Conservation (phyloP, 208 protist genomes). For the Porcisia hertigi region DNA sequence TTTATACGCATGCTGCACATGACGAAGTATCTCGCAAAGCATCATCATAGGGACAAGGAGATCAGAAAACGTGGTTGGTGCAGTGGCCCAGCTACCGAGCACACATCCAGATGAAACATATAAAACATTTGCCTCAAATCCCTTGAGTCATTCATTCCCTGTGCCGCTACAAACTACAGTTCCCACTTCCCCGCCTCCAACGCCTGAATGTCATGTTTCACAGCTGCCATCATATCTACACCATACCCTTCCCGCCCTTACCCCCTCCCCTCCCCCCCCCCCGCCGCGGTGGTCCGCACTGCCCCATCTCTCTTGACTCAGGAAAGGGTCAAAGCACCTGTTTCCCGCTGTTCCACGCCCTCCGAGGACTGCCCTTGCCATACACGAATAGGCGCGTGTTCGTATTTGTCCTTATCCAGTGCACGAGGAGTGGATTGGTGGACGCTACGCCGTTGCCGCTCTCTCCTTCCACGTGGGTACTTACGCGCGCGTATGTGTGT, state of each 20-base stretch:
- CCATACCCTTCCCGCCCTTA: not conserved
- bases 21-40: not conserved
- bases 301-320: too few species aligned
- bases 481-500: not conserved
- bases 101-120: not conserved
- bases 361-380: too few species aligned
- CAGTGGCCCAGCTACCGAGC: not conserved
- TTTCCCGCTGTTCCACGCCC: too few species aligned
- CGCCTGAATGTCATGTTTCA: not conserved
- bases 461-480: not conserved
- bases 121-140: not conserved
- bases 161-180: not conserved
- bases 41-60: not conserved
- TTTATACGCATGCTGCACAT: not conserved
- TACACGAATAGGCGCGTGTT: too few species aligned
- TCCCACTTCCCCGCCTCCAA: not conserved
- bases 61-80: not conserved
- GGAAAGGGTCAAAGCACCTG: not conserved
- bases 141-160: not conserved
- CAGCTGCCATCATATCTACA: not conserved
- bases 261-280: not conserved
- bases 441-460: too few species aligned
- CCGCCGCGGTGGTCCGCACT: not conserved
- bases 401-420: too few species aligned
- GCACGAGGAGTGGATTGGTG: too few species aligned